Conservation (phyloP, 352 stramenopile genomes). For the Salisapilia sapeloensis region DNA sequence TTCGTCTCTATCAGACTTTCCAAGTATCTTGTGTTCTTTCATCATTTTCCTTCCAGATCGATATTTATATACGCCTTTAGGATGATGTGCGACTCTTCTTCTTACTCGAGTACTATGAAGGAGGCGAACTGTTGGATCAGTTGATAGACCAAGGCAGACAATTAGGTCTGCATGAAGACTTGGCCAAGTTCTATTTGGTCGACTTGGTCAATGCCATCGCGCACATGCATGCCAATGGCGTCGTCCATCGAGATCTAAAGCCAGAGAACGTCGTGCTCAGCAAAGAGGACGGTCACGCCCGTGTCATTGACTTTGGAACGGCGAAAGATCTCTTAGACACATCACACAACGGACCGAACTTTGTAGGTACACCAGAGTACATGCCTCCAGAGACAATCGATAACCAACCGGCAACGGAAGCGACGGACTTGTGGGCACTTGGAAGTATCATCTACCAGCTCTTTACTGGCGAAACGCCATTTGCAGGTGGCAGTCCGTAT, state of each 20-base stretch:
- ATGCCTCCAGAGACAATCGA: constrained; percentile 77
- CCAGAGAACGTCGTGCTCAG: constrained; percentile 92
- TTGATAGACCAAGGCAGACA: constrained; percentile 71
- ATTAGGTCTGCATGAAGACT: constrained; percentile 55
- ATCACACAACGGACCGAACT: constrained; percentile 64
- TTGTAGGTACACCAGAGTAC: constrained; percentile 80
- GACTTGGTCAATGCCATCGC: constrained; percentile 85
- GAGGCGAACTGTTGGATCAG: constrained; percentile 85
- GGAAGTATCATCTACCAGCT: constrained; percentile 69
- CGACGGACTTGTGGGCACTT: constrained; percentile 61
- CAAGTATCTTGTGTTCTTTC: constrained; percentile 24
- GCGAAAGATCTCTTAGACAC: constrained; percentile 48
- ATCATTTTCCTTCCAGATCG: neutral
- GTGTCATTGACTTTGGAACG: constrained; percentile 74
- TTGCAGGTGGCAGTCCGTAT: constrained; percentile 59
- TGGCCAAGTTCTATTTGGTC: constrained; percentile 74
- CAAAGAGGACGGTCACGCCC: constrained; percentile 31
- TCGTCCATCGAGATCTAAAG: constrained; percentile 91
- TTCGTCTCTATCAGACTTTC: constrained; percentile 92
- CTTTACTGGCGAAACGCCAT: constrained; percentile 62
- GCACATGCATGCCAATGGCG: constrained; percentile 83
- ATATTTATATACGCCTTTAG: constrained; percentile 1
- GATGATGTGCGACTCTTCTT: constrained; percentile 93
- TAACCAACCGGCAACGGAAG: constrained; percentile 43
- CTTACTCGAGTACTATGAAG: constrained; percentile 86